A percentile compares a stretch with the other conserved stretches of the same genome.
Evolutionary conservation across 2,329 filamentous ascomycete genomes (phyloP).

Genomic region (Colletotrichum tabaci): DNA sequence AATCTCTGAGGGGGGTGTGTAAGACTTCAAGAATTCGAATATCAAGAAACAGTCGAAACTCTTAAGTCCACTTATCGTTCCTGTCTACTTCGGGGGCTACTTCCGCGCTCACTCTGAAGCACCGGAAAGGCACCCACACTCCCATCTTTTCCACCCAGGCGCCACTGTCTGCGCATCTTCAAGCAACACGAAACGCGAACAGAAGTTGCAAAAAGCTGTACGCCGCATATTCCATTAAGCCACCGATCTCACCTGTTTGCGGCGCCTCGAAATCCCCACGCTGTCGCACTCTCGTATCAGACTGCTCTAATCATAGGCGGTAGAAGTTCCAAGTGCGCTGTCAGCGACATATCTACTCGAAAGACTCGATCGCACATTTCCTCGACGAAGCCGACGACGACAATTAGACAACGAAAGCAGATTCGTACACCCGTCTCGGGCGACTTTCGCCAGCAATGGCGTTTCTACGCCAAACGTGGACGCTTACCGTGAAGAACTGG

Average conservation of each 20-base stretch:
- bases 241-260: background rate
- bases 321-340: background rate
- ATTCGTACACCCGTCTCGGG: background rate
- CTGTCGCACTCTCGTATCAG: background rate
- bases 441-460: conserved; percentile 57
- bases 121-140: background rate
- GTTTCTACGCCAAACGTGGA: conserved; percentile 71
- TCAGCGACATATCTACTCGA: background rate
- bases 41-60: background rate
- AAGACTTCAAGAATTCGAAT: too few species aligned
- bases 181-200: background rate
- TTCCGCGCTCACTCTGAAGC: too few species aligned
- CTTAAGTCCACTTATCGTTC: background rate
- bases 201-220: background rate
- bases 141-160: background rate
- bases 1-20: too few species aligned
- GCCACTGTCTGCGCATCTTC: background rate
- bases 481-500: conserved; percentile 74
- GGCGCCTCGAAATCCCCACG: too few species aligned
- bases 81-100: background rate
- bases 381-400: background rate
- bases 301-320: background rate
- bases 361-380: background rate
- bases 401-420: background rate
- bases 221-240: background rate